Percentiles rank a stretch among this genome's conserved stretches.
These are phyloP conservation scores for Limnomonas spitsbergensis DNA, from an alignment of 139 green algal species.

Conservation along the genomic window DNA sequence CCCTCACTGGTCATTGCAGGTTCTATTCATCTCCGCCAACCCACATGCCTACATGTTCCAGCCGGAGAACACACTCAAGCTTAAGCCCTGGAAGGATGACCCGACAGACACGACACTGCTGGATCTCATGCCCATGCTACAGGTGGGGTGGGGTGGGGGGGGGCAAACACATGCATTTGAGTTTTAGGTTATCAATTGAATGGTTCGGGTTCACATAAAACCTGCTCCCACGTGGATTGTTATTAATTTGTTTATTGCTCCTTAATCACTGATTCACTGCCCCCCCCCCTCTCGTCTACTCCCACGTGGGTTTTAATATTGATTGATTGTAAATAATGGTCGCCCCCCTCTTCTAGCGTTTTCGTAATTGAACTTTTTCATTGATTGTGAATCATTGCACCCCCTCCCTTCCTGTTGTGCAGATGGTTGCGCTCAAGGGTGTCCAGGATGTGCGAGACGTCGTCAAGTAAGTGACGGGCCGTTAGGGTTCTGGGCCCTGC, in stretches of 20 bases:
- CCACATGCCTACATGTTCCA: slow-evolving; percentile 68
- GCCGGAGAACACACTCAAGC: slow-evolving; percentile 87
- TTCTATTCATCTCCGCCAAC: slow-evolving; percentile 27
- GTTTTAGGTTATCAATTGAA: background rate
- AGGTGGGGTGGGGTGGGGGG: slow-evolving; percentile 18
- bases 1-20: too few species aligned
- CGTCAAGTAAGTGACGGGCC: slow-evolving; percentile 2
- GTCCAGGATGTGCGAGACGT: slow-evolving; percentile 39
- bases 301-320: too few species aligned
- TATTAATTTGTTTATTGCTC: too few species aligned
- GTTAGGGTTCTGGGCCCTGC: too few species aligned
- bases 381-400: too few species aligned
- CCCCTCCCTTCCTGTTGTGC: slow-evolving; percentile 10
- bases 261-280: too few species aligned
- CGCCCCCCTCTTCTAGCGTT: too few species aligned
- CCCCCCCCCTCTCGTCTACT: too few species aligned
- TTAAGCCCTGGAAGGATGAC: slow-evolving; percentile 65
- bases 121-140: slow-evolving; percentile 72
- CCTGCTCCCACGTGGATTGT: background rate
- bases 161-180: background rate
- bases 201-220: too few species aligned
- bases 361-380: too few species aligned
- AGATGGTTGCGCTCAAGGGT: slow-evolving; percentile 41
- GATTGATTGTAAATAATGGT: too few species aligned
- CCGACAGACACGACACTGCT: slow-evolving; percentile 79